Conservation (phyloP, 192 early-diverging fungal species). For the Gaertneriomyces semiglobifer region DNA sequence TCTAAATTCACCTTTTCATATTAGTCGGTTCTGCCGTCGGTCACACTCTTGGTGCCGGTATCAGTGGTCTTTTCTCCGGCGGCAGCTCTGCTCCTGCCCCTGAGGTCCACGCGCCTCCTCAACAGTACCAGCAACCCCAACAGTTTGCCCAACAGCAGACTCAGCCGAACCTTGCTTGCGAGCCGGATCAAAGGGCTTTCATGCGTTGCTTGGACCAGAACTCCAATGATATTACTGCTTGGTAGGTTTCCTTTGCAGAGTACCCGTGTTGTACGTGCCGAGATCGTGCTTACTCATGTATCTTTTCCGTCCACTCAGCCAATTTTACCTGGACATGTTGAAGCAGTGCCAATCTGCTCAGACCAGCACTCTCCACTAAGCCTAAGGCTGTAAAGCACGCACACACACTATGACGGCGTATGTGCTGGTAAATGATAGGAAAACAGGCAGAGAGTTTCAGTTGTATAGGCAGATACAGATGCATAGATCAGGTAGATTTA, state of each 20-base stretch:
- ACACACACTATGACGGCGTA: too few relatives aligned
- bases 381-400: too few relatives aligned
- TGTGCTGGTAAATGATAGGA: too few relatives aligned
- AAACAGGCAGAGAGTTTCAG: too few relatives aligned
- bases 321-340: constrained; percentile 88
- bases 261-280: too few relatives aligned
- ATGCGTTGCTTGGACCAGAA: constrained; percentile 81
- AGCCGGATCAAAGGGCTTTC: constrained; percentile 76
- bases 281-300: background rate
- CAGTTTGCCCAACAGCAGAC: constrained; percentile 42
- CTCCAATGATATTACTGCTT: constrained; percentile 72
- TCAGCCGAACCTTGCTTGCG: constrained; percentile 32
- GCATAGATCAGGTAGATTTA: too few relatives aligned
- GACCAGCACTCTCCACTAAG: background rate
- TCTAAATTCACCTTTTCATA: too few relatives aligned
- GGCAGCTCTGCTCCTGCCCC: constrained; percentile 22
- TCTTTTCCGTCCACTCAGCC: constrained; percentile 53
- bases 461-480: too few relatives aligned
- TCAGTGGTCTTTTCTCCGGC: constrained; percentile 43
- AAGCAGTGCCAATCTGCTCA: constrained; percentile 73
- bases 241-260: constrained; percentile 24
- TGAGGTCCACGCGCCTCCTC: constrained; percentile 10
- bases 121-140: constrained; percentile 39
- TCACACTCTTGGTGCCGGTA: constrained; percentile 49
- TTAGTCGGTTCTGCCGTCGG: constrained; percentile 18